Percentiles rank a stretch among this genome's conserved stretches.
These are phyloP conservation scores for Hordeum pubiflorum DNA, from an alignment of 202 grass and related monocot species.

Conservation along the genomic window DNA sequence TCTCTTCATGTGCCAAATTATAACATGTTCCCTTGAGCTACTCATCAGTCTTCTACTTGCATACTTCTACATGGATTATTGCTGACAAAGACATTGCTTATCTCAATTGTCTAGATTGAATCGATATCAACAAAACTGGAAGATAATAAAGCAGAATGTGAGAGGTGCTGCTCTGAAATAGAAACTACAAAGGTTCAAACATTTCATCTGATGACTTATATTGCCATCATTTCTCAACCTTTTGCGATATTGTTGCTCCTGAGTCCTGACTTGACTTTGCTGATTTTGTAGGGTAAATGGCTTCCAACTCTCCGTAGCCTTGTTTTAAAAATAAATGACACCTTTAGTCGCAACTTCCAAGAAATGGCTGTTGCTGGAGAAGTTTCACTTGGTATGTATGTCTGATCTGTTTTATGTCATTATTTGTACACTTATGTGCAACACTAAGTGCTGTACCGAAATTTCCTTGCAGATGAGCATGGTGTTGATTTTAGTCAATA, in stretches of 20 bases:
- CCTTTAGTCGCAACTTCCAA: conserved; percentile 91
- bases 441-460: conserved; percentile 7
- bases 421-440: conserved; percentile 3
- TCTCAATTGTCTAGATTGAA: conserved; percentile 32
- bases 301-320: conserved; percentile 67
- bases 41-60: conserved; percentile 8
- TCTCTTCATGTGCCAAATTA: not conserved
- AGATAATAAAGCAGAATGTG: conserved; percentile 28
- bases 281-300: conserved; percentile 66
- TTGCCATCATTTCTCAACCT: not conserved
- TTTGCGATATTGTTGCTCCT: not conserved
- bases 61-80: conserved; percentile 1
- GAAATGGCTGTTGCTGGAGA: conserved; percentile 99
- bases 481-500: conserved; percentile 78
- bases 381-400: conserved; percentile 70
- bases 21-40: conserved; percentile 4
- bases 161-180: conserved; percentile 34
- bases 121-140: conserved; percentile 41
- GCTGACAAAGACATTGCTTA: conserved; percentile 8
- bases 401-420: not conserved
- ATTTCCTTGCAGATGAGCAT: conserved; percentile 68
- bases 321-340: conserved; percentile 86
- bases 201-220: not conserved
- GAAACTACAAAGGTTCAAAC: conserved; percentile 33
- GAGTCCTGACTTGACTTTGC: conserved; percentile 28